A percentile compares a stretch with the other conserved stretches of the same genome.
phyloP scores from a whole-genome alignment of 23 red algal genomes.

The Gracilaria caudata region DNA sequence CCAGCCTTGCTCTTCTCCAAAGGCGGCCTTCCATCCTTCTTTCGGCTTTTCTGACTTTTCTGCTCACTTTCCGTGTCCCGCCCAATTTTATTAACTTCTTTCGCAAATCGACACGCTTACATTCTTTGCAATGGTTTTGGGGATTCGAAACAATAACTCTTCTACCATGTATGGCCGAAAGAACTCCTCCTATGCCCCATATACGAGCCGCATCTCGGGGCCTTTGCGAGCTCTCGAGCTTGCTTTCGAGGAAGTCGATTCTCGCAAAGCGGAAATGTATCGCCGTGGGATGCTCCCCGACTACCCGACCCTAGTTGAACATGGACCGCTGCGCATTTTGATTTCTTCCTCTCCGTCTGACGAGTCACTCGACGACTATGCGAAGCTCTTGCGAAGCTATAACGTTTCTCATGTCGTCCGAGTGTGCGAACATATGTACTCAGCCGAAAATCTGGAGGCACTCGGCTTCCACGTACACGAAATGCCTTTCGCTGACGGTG shows the following conservation, averaged over 20 bases:
- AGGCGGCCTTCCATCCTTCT: too few relatives aligned
- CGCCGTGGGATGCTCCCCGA: conserved; percentile 55
- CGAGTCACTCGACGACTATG: conserved; percentile 17
- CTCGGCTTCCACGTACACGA: conserved; percentile 38
- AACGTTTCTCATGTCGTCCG: conserved; percentile 64
- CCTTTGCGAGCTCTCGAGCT: conserved; percentile 51
- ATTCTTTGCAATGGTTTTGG: not conserved
- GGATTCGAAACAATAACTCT: conserved; percentile 23
- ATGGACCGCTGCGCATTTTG: conserved; percentile 46
- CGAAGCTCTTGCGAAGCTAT: conserved; percentile 26
- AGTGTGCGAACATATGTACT: conserved; percentile 47
- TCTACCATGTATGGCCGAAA: conserved; percentile 36
- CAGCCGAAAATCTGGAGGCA: conserved; percentile 8
- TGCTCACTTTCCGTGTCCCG: not conserved
- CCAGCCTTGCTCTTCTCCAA: not conserved
- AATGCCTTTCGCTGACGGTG: conserved; percentile 51
- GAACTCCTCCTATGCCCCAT: not conserved
- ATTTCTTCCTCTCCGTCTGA: conserved; percentile 41
- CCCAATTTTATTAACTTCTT: conserved; percentile 14
- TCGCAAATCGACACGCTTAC: not conserved
- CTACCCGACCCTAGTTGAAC: conserved; percentile 41
- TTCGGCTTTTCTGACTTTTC: not conserved
- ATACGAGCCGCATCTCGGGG: not conserved
- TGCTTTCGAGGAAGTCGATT: conserved; percentile 39
- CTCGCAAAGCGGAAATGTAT: conserved; percentile 55